phyloP scores from a whole-genome alignment of 768 basidiomycete species.

The Myochromella boudieri region DNA sequence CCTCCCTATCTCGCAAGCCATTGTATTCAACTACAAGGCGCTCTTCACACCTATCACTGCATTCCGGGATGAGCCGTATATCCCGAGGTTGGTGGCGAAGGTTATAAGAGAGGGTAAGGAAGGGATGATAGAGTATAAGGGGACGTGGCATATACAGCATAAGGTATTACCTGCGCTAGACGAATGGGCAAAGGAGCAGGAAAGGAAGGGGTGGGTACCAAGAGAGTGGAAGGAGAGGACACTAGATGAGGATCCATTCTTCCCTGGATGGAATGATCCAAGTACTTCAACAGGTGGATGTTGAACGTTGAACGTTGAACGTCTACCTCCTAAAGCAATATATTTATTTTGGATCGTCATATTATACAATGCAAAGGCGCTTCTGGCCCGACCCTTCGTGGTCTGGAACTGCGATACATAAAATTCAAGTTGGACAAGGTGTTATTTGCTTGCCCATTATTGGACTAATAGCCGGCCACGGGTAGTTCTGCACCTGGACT shows the following conservation, averaged over 20 bases:
- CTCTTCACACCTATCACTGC: conserved; percentile 49
- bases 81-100: conserved; percentile 45
- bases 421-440: too few relatives aligned
- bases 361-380: too few relatives aligned
- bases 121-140: conserved; percentile 44
- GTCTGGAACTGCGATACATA: too few relatives aligned
- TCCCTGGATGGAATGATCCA: conserved; percentile 40
- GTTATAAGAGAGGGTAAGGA: conserved; percentile 39
- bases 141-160: conserved; percentile 39
- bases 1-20: conserved; percentile 44
- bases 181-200: conserved; percentile 48
- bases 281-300: too few relatives aligned
- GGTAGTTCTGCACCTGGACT: too few relatives aligned
- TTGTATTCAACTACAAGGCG: conserved; percentile 55
- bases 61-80: conserved; percentile 45
- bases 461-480: too few relatives aligned
- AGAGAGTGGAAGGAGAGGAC: conserved; percentile 49
- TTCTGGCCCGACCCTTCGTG: too few relatives aligned
- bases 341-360: too few relatives aligned
- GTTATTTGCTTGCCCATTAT: too few relatives aligned
- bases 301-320: too few relatives aligned
- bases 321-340: too few relatives aligned
- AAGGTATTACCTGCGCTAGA: conserved; percentile 44
- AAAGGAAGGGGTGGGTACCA: conserved; percentile 43
- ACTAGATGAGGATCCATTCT: conserved; percentile 50